Base-by-base conservation (phyloP, 2,329 filamentous ascomycete genomes). In the Xylaria sp. region DNA sequence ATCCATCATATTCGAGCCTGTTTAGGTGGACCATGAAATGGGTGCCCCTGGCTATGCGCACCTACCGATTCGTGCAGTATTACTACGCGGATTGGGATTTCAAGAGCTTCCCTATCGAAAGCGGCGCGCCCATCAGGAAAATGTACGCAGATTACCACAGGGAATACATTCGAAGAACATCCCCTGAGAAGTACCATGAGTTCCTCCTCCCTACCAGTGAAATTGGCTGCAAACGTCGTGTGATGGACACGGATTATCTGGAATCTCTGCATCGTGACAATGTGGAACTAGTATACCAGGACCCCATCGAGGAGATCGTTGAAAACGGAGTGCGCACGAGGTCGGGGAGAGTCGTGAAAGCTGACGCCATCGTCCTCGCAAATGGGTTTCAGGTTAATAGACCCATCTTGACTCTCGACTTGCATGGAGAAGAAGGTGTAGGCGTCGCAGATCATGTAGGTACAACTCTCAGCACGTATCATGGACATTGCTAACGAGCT, bases 21-120 rank as follows among this genome's bases (percentile, higher is more conserved):
- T 70, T 68, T 23, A 68, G 48, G 25, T 68, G 57, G 61, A 59
- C 56, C 5, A 70, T 70, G 68, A 68, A 48, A 70, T 70, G 68
- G 68, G 52, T 70, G 46, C 68, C 68, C 3, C 55, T 70, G 0
- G 68, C 61, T 6, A 70, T 70, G 68, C 65, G 61, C 34, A 23
- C 34, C 2, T 70, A 68, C 44, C 68, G 68, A 1, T 18, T 46
- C 18, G 0, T 65, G 5, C 37, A 59, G 5, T 63, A 44, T 12
- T 63, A 41, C 46, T 62, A 62, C 32, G 0, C 20, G 0, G 68
- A 70, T 15, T 20, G 12, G 25, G 68, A 65, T 32, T 70, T 65
- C 39, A 28, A 50, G 46, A 62, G 61, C 8, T 70, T 70, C 37
- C 50, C 50, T 8, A 62, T 13, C 4, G 52, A 57, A 6, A 34